Conservation (phyloP, 2,329 filamentous ascomycete species). For the Alternaria alternata region DNA sequence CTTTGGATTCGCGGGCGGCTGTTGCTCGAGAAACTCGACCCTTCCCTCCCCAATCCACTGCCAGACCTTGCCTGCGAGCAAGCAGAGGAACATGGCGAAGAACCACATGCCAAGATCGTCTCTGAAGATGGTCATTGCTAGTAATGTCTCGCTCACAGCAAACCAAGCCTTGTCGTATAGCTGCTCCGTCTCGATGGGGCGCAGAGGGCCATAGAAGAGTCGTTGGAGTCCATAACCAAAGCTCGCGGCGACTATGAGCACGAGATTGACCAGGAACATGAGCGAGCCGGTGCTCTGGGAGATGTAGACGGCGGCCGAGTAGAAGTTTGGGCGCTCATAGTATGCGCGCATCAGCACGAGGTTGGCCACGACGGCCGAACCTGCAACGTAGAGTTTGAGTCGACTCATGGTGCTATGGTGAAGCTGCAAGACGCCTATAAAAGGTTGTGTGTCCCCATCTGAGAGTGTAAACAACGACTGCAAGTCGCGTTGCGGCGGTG, state of each 20-base stretch:
- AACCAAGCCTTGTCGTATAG: constrained; percentile 99
- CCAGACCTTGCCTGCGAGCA: constrained; percentile 96
- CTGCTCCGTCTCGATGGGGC: constrained; percentile 94
- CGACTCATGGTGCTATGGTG: constrained; percentile 39
- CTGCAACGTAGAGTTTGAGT: constrained; percentile 46
- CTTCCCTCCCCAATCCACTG: constrained; percentile 97
- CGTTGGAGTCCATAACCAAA: constrained; percentile 89
- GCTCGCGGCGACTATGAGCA: constrained; percentile 79
- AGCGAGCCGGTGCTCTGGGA: constrained; percentile 95
- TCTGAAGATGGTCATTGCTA: constrained; percentile 98
- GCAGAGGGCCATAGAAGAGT: constrained; percentile 87
- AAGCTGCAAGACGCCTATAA: constrained; percentile 16
- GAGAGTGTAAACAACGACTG: constrained; percentile 15
- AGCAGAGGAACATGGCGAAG: constrained; percentile 91
- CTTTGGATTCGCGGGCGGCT: constrained; percentile 86
- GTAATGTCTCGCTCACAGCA: constrained; percentile 92
- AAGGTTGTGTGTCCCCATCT: constrained; percentile 23
- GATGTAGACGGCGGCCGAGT: constrained; percentile 95
- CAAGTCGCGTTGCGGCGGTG: constrained; percentile 17
- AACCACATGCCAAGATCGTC: constrained; percentile 96
- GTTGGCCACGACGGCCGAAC: constrained; percentile 83
- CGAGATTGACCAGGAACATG: constrained; percentile 91
- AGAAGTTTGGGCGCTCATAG: constrained; percentile 96
- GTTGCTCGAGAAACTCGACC: constrained; percentile 93
- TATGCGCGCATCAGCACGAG: constrained; percentile 89